Evolutionary conservation across 441 rosid genomes (phyloP).

Genomic region (Erodium trifolium): DNA sequence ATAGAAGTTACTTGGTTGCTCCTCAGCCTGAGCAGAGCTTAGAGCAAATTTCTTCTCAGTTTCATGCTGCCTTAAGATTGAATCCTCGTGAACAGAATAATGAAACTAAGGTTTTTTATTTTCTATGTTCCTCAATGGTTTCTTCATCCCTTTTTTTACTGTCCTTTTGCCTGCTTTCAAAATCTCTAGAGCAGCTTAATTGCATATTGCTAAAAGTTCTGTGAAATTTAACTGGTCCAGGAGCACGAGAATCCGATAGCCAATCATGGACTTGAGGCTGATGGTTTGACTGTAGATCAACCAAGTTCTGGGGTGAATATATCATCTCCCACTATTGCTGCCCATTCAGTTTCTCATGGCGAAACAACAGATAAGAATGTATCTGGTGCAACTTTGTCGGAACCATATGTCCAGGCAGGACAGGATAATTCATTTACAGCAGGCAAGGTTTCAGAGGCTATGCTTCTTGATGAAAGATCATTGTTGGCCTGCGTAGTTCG

Average conservation of each 20-base stretch:
- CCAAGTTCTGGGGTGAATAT: constrained; percentile 31
- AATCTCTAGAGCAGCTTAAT: background rate
- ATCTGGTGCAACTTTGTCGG: constrained; percentile 31
- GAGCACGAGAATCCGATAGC: constrained; percentile 34
- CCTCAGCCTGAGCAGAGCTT: constrained; percentile 42
- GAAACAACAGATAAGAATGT: constrained; percentile 30
- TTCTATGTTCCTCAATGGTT: background rate
- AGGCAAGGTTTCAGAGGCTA: constrained; percentile 39
- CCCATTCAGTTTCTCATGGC: constrained; percentile 25
- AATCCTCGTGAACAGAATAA: constrained; percentile 29
- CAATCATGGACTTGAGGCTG: constrained; percentile 30
- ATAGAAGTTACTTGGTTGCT: constrained; percentile 37
- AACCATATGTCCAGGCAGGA: constrained; percentile 32
- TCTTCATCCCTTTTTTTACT: background rate
- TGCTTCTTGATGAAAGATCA: constrained; percentile 80
- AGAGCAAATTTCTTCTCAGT: constrained; percentile 55
- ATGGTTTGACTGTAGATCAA: constrained; percentile 24
- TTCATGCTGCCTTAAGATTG: constrained; percentile 39
- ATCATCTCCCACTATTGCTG: constrained; percentile 29
- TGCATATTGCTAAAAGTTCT: background rate
- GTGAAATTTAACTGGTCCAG: constrained; percentile 28
- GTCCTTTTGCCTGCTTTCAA: background rate
- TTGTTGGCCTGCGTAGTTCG: constrained; percentile 89
- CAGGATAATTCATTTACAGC: constrained; percentile 22
- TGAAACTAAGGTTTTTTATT: constrained; percentile 38